A percentile compares a stretch with the other conserved stretches of the same genome.
Conservation (phyloP, 2,329 filamentous ascomycete species). For the Fusarium robinianum region DNA sequence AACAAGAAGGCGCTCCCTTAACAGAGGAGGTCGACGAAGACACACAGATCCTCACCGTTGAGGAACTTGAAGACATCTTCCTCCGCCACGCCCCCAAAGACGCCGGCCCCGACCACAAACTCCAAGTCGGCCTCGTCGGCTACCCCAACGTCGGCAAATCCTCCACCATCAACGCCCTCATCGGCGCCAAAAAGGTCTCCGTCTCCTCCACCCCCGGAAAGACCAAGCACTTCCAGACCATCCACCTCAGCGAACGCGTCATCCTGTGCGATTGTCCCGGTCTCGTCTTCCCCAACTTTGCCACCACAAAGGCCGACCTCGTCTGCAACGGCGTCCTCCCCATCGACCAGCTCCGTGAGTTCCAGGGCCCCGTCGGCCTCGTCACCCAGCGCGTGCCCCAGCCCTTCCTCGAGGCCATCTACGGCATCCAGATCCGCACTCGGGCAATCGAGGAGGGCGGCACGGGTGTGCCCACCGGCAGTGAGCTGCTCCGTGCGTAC, state of each 20-base stretch:
- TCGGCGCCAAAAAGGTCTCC: constrained; percentile 97
- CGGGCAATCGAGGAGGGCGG: constrained; percentile 89
- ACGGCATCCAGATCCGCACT: constrained; percentile 86
- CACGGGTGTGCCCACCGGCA: constrained; percentile 80
- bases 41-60: constrained; percentile 84
- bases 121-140: constrained; percentile 90
- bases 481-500: constrained; percentile 84
- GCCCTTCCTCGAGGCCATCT: constrained; percentile 86
- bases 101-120: constrained; percentile 63
- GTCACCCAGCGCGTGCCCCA: constrained; percentile 86
- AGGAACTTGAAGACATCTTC: constrained; percentile 90
- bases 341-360: constrained; percentile 95
- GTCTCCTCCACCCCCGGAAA: constrained; percentile 97
- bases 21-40: constrained; percentile 56
- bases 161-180: constrained; percentile 98
- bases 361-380: constrained; percentile 81
- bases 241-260: constrained; percentile 87
- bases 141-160: constrained; percentile 99
- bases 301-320: constrained; percentile 92
- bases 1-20: constrained; percentile 31
- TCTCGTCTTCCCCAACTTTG: constrained; percentile 98
- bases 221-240: constrained; percentile 99
- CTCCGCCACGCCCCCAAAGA: constrained; percentile 67
- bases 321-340: constrained; percentile 94
- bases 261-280: constrained; percentile 97